Evolutionary conservation across 768 basidiomycete species (phyloP).

Genomic region (Gymnopilus junonius): DNA sequence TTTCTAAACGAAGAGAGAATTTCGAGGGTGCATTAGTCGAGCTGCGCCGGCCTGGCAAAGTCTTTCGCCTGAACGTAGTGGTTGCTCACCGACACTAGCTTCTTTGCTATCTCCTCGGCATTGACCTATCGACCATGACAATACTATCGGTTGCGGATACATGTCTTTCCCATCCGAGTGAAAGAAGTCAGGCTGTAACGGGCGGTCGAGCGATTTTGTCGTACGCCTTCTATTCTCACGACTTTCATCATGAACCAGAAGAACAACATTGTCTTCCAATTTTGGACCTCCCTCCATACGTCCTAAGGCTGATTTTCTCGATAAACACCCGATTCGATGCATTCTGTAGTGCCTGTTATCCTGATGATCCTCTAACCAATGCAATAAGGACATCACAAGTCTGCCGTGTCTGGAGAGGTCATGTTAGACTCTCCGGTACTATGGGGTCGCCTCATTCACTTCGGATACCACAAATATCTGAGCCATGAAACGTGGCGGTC

Average conservation of each 20-base stretch:
- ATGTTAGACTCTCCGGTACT: too few relatives aligned
- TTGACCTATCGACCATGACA: background rate
- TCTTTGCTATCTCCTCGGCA: background rate
- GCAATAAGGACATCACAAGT: too few relatives aligned
- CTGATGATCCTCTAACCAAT: too few relatives aligned
- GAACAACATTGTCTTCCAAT: too few relatives aligned
- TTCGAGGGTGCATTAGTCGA: background rate
- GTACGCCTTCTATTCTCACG: background rate
- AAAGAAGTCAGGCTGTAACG: background rate
- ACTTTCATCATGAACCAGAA: background rate
- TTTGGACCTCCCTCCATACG: too few relatives aligned
- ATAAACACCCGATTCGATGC: too few relatives aligned
- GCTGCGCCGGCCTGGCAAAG: background rate
- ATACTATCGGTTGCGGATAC: background rate
- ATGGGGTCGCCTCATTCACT: too few relatives aligned
- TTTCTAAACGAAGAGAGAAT: background rate
- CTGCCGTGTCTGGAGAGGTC: too few relatives aligned
- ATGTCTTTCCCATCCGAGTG: background rate
- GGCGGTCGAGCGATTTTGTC: background rate
- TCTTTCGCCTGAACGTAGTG: background rate
- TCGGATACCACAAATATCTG: too few relatives aligned
- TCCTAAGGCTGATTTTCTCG: too few relatives aligned
- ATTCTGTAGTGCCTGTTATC: too few relatives aligned
- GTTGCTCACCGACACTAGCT: background rate
- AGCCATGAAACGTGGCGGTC: too few relatives aligned